These are phyloP conservation scores for Bremia lactucae DNA, from an alignment of 352 stramenopile genomes.

Conservation along the genomic window DNA sequence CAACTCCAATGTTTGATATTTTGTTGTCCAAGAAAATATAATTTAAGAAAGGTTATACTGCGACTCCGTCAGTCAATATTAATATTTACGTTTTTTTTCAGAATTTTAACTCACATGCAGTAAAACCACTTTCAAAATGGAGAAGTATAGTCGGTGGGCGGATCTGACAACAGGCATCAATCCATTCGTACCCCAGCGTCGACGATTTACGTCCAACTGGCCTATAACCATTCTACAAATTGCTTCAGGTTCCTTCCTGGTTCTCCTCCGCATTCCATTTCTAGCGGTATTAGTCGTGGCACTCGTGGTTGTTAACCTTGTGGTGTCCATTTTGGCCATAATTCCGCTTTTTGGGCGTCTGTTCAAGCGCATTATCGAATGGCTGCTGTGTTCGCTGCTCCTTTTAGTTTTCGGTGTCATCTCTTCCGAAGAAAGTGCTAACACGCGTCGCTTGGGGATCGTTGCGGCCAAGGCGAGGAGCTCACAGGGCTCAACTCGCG, in stretches of 20 bases:
- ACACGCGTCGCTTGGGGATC: constrained; percentile 62
- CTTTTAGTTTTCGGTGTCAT: constrained; percentile 59
- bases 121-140: constrained; percentile 32
- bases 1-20: too few species aligned
- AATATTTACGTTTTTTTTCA: too few species aligned
- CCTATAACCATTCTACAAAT: constrained; percentile 33
- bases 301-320: constrained; percentile 36
- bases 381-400: constrained; percentile 58
- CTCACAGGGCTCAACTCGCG: constrained; percentile 17
- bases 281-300: constrained; percentile 26
- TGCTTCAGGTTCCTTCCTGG: constrained; percentile 31
- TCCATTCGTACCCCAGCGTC: constrained; percentile 73
- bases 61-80: too few species aligned
- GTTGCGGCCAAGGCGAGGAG: constrained; percentile 25
- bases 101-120: too few species aligned
- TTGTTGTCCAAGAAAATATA: too few species aligned
- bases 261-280: constrained; percentile 43
- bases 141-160: constrained; percentile 82
- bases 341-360: constrained; percentile 59
- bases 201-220: constrained; percentile 36
- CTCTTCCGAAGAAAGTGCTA: constrained; percentile 53
- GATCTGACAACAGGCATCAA: constrained; percentile 82
- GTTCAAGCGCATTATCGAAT: constrained; percentile 58
- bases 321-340: constrained; percentile 41
- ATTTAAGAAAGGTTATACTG: too few species aligned